These are phyloP conservation scores for Cucurbita maxima DNA, from an alignment of 306 rosid genomes.

Conservation along the genomic window DNA sequence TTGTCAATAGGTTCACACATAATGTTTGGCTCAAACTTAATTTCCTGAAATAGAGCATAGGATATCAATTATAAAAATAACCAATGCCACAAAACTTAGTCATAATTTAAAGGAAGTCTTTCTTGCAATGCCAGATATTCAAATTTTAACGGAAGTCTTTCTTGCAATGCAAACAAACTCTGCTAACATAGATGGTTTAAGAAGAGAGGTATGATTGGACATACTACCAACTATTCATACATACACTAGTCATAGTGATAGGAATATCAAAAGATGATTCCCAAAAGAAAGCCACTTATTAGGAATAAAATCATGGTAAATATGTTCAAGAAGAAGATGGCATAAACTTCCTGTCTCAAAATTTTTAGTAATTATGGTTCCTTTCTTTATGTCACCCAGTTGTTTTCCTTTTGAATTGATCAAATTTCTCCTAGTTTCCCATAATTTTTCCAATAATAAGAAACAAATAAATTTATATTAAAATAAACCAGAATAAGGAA, in stretches of 20 bases:
- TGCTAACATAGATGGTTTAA: not conserved
- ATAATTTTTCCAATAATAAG: not conserved
- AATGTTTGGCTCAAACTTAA: conserved; percentile 86
- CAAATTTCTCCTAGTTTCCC: not conserved
- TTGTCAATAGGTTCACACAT: conserved; percentile 96
- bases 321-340: too few relatives aligned
- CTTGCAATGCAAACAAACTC: not conserved
- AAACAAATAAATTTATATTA: too few relatives aligned
- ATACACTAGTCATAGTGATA: not conserved
- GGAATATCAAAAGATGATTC: not conserved
- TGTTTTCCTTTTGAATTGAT: not conserved
- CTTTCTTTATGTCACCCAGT: not conserved
- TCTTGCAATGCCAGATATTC: not conserved
- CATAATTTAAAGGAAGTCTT: not conserved
- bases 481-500: not conserved
- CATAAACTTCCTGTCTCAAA: too few relatives aligned
- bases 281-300: not conserved
- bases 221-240: not conserved
- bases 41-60: conserved; percentile 43
- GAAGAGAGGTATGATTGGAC: not conserved
- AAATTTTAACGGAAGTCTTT: not conserved
- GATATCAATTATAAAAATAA: not conserved
- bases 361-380: not conserved
- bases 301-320: not conserved
- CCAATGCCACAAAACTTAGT: not conserved